phyloP scores from a whole-genome alignment of 1,139 yeast species.

The Geotrichum histeridarum region DNA sequence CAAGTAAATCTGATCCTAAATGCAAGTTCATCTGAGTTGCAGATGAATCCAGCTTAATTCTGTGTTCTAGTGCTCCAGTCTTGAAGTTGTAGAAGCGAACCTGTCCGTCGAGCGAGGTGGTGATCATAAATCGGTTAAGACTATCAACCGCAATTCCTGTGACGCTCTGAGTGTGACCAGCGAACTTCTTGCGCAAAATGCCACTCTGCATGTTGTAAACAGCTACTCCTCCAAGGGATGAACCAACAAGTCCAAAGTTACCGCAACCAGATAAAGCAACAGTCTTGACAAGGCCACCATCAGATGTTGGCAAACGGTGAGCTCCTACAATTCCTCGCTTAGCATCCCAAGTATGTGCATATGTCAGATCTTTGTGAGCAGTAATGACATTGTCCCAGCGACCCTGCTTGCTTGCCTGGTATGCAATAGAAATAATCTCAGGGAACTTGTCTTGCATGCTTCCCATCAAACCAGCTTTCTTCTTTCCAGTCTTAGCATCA shows the following conservation, averaged over 20 bases:
- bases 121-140: slow-evolving; percentile 80
- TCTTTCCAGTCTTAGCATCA: slow-evolving; percentile 50
- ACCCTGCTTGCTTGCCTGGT: slow-evolving; percentile 72
- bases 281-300: slow-evolving; percentile 73
- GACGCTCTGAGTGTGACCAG: slow-evolving; percentile 69
- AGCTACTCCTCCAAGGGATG: slow-evolving; percentile 81
- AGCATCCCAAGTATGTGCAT: slow-evolving; percentile 94
- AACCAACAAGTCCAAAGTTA: slow-evolving; percentile 91
- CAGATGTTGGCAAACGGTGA: slow-evolving; percentile 63
- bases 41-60: slow-evolving; percentile 67
- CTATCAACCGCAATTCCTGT: slow-evolving; percentile 90
- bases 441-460: slow-evolving; percentile 62
- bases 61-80: slow-evolving; percentile 63
- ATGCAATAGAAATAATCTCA: slow-evolving; percentile 67
- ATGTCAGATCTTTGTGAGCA: slow-evolving; percentile 75
- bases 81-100: slow-evolving; percentile 81
- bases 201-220: slow-evolving; percentile 93
- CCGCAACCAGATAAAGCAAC: slow-evolving; percentile 90
- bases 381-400: slow-evolving; percentile 97
- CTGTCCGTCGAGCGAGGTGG: slow-evolving; percentile 83
- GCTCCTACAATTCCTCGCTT: slow-evolving; percentile 75
- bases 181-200: slow-evolving; percentile 53
- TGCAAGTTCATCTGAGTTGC: slow-evolving; percentile 74
- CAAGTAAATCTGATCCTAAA: slow-evolving; percentile 75
- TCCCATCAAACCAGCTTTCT: slow-evolving; percentile 34